Evolutionary conservation across 495 filamentous ascomycete genomes (phyloP).

Genomic region (Amphirosellinia nigrospora): DNA sequence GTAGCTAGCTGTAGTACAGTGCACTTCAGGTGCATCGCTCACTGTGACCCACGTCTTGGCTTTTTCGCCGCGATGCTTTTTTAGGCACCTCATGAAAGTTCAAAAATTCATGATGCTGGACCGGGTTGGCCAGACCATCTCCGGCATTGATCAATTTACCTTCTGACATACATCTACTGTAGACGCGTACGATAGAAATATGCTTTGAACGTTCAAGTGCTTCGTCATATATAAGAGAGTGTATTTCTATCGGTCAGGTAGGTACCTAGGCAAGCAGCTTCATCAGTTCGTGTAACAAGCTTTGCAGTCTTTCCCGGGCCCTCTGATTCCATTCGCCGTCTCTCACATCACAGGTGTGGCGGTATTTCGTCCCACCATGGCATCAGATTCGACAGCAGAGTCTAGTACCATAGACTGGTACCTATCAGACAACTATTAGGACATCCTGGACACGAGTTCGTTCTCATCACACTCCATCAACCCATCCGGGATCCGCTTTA

Average conservation of each 20-base stretch:
- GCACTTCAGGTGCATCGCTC: neutral
- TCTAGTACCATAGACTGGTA: slow-evolving; percentile 34
- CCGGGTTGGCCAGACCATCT: too few species aligned
- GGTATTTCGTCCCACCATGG: slow-evolving; percentile 13
- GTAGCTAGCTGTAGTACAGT: neutral
- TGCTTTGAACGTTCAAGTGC: too few species aligned
- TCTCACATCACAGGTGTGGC: neutral
- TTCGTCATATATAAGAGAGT: too few species aligned
- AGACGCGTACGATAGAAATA: too few species aligned
- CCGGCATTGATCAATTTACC: too few species aligned
- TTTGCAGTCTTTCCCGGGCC: neutral
- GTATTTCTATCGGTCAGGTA: too few species aligned
- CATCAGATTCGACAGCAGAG: slow-evolving; percentile 4
- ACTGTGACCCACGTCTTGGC: too few species aligned
- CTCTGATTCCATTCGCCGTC: neutral
- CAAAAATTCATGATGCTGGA: too few species aligned
- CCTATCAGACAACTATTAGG: slow-evolving; percentile 36
- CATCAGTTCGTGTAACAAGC: neutral
- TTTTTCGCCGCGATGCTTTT: neutral
- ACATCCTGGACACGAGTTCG: slow-evolving; percentile 48
- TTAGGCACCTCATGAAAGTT: neutral
- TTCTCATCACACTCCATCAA: slow-evolving; percentile 74
- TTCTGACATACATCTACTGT: too few species aligned
- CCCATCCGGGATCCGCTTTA: slow-evolving; percentile 62
- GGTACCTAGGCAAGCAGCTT: too few species aligned